Evolutionary conservation across 2,329 filamentous ascomycete genomes (phyloP).

Genomic region (Diaporthe velutina): DNA sequence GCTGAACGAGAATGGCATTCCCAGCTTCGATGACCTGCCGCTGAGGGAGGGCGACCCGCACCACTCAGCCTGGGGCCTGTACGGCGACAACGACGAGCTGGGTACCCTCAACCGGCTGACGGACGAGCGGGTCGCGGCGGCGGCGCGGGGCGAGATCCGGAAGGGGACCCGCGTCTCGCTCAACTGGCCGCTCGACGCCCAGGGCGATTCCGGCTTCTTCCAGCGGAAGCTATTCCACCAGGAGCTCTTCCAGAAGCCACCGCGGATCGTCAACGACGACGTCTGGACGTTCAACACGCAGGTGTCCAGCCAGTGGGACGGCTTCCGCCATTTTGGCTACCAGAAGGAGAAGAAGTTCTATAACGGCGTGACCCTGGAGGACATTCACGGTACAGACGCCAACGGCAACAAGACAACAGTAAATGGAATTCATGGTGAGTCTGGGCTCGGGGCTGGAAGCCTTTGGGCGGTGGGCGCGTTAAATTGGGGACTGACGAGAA

Average conservation of each 20-base stretch:
- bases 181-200: conserved; percentile 71
- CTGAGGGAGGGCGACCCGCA: conserved; percentile 60
- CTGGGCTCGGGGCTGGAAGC: no score
- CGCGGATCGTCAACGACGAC: conserved; percentile 70
- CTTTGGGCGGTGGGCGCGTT: neutral
- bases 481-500: neutral
- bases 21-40: conserved; percentile 61
- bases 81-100: conserved; percentile 68
- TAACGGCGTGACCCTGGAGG: conserved; percentile 51
- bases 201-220: conserved; percentile 65
- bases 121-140: conserved; percentile 62
- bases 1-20: conserved; percentile 57
- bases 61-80: conserved; percentile 61
- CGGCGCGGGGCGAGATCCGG: conserved; percentile 64
- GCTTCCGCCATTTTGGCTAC: conserved; percentile 64
- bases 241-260: conserved; percentile 63
- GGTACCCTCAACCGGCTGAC: conserved; percentile 73
- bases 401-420: conserved; percentile 50
- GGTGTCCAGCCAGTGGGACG: conserved; percentile 70
- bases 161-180: conserved; percentile 70
- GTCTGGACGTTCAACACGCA: conserved; percentile 71
- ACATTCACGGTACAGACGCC: conserved; percentile 46
- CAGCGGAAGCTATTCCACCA: conserved; percentile 67
- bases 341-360: conserved; percentile 57
- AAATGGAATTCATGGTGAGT: conserved; percentile 55